A percentile compares a stretch with the other conserved stretches of the same genome.
Evolutionary conservation across 768 basidiomycete genomes (phyloP).

Genomic region (Tremella fuciformis): DNA sequence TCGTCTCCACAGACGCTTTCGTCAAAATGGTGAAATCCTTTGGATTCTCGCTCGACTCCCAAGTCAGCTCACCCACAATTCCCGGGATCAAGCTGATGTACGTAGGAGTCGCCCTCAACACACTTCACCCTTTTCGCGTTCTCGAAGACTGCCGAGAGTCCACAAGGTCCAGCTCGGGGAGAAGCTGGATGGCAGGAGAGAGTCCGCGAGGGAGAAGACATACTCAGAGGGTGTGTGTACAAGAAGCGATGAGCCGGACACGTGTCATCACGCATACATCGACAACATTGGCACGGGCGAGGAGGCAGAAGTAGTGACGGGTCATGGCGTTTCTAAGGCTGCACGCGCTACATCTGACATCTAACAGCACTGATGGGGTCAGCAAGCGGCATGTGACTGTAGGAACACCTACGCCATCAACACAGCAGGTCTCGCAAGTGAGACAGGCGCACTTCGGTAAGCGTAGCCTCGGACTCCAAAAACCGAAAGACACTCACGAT

Average conservation of each 20-base stretch:
- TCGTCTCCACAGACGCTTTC: constrained; percentile 48
- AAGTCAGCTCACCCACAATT: constrained; percentile 22
- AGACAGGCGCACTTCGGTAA: too few relatives aligned
- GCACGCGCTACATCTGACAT: too few relatives aligned
- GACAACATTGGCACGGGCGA: too few relatives aligned
- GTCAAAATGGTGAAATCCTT: constrained; percentile 47
- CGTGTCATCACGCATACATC: not conserved
- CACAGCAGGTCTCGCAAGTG: too few relatives aligned
- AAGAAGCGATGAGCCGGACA: constrained; percentile 48
- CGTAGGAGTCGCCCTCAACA: constrained; percentile 48
- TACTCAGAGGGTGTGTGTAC: constrained; percentile 52
- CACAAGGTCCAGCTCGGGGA: constrained; percentile 39
- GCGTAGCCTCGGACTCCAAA: too few relatives aligned
- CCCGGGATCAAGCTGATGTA: not conserved
- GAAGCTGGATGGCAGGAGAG: constrained; percentile 46
- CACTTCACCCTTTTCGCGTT: constrained; percentile 52
- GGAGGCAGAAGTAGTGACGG: too few relatives aligned
- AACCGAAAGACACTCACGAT: too few relatives aligned
- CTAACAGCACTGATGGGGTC: too few relatives aligned
- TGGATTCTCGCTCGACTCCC: constrained; percentile 45
- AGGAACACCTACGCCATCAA: too few relatives aligned
- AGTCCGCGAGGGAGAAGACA: constrained; percentile 47
- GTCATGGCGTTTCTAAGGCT: too few relatives aligned
- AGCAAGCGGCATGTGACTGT: too few relatives aligned
- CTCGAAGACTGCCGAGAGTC: constrained; percentile 36